phyloP scores from a whole-genome alignment of 2,329 filamentous ascomycete genomes.

The Phaeosphaeria sp. region DNA sequence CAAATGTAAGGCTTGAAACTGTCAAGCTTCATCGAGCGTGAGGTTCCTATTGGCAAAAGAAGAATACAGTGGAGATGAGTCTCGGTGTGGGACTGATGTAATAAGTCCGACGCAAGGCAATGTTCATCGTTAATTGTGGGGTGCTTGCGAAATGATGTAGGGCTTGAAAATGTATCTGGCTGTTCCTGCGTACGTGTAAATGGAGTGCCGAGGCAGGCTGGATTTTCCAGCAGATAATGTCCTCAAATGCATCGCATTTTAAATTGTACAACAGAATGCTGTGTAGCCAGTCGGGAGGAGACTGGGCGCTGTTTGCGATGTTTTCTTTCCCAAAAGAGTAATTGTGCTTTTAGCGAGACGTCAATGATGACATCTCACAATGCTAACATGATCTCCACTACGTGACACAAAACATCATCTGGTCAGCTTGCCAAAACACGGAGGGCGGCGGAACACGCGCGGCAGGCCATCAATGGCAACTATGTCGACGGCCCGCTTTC shows the following conservation, averaged over 20 bases:
- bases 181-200: neutral
- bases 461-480: neutral
- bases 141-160: neutral
- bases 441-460: neutral
- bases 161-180: neutral
- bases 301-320: too few relatives aligned
- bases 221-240: neutral
- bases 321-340: neutral
- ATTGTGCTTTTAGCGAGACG: neutral
- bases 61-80: neutral
- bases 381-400: neutral
- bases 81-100: neutral
- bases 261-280: too few relatives aligned
- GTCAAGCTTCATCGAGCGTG: conserved; percentile 8
- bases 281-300: too few relatives aligned
- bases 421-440: neutral
- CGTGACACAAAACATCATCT: neutral
- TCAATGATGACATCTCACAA: neutral
- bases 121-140: conserved; percentile 5
- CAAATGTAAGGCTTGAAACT: conserved; percentile 3
- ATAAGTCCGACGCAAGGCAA: neutral
- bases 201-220: neutral
- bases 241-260: neutral
- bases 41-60: conserved; percentile 2
- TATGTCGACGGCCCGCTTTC: neutral